These are phyloP conservation scores for Penicillium sp. DNA, from an alignment of 2,329 filamentous ascomycete genomes.

Conservation along the genomic window DNA sequence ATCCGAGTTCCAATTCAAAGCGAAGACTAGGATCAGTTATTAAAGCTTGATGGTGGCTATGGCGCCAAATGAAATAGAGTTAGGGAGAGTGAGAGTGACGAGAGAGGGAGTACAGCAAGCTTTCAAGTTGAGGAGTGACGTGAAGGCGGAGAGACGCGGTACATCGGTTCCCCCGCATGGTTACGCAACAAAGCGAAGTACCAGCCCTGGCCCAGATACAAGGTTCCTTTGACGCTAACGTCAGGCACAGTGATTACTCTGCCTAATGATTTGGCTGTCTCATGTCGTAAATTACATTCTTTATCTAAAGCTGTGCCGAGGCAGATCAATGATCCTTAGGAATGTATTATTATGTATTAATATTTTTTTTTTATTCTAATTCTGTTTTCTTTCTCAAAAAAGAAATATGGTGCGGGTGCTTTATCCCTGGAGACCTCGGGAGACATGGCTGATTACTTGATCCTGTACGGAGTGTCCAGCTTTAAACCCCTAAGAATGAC, in stretches of 20 bases:
- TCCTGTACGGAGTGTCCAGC: too few species aligned
- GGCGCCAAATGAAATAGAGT: not conserved
- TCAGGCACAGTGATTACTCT: slow-evolving; percentile 14
- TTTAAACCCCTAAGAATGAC: too few species aligned
- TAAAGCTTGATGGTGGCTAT: not conserved
- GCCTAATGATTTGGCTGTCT: not conserved
- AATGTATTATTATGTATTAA: too few species aligned
- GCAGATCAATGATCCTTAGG: too few species aligned
- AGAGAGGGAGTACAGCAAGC: slow-evolving; percentile 3
- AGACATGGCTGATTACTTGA: too few species aligned
- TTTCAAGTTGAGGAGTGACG: slow-evolving; percentile 7
- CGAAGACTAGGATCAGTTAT: not conserved
- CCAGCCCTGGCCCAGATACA: not conserved
- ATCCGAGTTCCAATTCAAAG: not conserved
- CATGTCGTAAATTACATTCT: not conserved
- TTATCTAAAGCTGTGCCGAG: too few species aligned
- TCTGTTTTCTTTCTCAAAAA: too few species aligned
- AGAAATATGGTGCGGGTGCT: too few species aligned
- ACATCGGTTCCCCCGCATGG: slow-evolving; percentile 11
- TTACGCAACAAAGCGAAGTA: not conserved
- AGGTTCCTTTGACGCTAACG: slow-evolving; percentile 11
- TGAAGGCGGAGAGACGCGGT: slow-evolving; percentile 18
- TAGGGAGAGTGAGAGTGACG: not conserved
- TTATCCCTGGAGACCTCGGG: too few species aligned
- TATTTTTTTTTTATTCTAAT: too few species aligned